phyloP scores from a whole-genome alignment of 2,329 filamentous ascomycete species.

The Monosporascus sp. region DNA sequence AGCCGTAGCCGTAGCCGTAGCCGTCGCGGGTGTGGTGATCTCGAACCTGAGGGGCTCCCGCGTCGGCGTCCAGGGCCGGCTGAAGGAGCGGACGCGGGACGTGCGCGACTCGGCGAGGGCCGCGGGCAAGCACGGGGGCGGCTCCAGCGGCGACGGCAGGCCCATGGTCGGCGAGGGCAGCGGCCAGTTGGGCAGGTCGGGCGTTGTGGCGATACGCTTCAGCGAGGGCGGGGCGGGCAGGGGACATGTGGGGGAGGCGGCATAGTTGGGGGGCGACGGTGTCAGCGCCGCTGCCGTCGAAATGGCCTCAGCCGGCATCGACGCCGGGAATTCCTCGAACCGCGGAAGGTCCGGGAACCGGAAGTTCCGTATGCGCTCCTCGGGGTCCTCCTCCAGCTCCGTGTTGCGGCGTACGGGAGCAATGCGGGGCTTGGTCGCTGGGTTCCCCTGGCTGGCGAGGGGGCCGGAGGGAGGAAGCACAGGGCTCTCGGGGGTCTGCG shows the following conservation, averaged over 20 bases:
- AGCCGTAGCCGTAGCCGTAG: slow-evolving; percentile 5
- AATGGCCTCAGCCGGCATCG: not conserved
- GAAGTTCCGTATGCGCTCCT: not conserved
- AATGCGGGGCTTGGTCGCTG: not conserved
- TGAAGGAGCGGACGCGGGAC: slow-evolving; percentile 14
- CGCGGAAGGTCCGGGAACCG: not conserved
- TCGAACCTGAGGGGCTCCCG: slow-evolving; percentile 4
- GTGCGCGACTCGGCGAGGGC: slow-evolving; percentile 18
- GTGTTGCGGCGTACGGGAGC: not conserved
- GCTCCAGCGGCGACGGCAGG: slow-evolving; percentile 9
- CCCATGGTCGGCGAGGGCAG: slow-evolving; percentile 9
- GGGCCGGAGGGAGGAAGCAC: slow-evolving; percentile 21
- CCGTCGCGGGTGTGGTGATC: slow-evolving; percentile 10
- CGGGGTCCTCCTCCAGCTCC: not conserved
- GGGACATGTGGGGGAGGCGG: not conserved
- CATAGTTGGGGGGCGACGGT: not conserved
- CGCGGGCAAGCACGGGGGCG: slow-evolving; percentile 9
- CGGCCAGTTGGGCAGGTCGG: slow-evolving; percentile 11
- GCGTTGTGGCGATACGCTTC: slow-evolving; percentile 10
- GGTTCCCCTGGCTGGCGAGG: slow-evolving; percentile 14
- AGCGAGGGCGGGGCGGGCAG: not conserved
- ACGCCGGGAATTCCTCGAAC: not conserved
- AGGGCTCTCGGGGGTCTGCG: slow-evolving; percentile 16
- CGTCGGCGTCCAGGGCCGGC: slow-evolving; percentile 14
- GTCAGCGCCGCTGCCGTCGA: not conserved